These are phyloP conservation scores for Lyophyllum semitale DNA, from an alignment of 768 basidiomycete species.

Conservation along the genomic window DNA sequence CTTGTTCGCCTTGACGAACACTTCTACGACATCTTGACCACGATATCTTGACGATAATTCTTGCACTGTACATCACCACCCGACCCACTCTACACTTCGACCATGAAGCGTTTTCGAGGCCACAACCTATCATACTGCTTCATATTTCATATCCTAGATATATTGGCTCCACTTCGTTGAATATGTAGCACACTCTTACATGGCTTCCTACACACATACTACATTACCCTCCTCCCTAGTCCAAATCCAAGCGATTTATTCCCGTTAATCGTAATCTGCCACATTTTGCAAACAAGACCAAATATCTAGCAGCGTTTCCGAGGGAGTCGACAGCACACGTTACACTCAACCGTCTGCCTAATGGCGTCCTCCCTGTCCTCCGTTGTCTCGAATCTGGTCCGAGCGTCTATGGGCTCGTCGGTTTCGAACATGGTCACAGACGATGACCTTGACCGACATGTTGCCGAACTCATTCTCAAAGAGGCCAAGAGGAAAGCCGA, in stretches of 20 bases:
- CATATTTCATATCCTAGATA: neutral
- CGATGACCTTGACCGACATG: constrained; percentile 88
- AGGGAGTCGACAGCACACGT: neutral
- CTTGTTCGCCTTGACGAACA: constrained; percentile 1
- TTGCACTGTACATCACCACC: constrained; percentile 9
- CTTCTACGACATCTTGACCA: neutral
- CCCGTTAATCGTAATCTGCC: constrained; percentile 3
- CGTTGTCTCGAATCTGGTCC: constrained; percentile 80
- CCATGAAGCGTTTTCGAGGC: neutral
- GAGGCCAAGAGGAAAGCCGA: constrained; percentile 94
- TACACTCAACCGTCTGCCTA: neutral
- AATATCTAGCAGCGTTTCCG: constrained; percentile 1
- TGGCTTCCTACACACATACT: neutral
- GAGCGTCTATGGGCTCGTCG: constrained; percentile 75
- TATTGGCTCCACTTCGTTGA: neutral
- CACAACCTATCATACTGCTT: neutral
- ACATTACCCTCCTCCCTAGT: neutral
- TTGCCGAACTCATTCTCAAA: constrained; percentile 87
- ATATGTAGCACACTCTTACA: neutral
- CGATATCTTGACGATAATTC: constrained; percentile 8
- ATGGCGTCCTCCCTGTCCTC: constrained; percentile 70
- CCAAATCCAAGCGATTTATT: neutral
- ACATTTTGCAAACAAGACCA: constrained; percentile 17
- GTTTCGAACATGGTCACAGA: constrained; percentile 63
- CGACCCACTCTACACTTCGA: neutral